These are phyloP conservation scores for Selaginella tamariscina DNA, from an alignment of 75 land plant species.

Conservation along the genomic window DNA sequence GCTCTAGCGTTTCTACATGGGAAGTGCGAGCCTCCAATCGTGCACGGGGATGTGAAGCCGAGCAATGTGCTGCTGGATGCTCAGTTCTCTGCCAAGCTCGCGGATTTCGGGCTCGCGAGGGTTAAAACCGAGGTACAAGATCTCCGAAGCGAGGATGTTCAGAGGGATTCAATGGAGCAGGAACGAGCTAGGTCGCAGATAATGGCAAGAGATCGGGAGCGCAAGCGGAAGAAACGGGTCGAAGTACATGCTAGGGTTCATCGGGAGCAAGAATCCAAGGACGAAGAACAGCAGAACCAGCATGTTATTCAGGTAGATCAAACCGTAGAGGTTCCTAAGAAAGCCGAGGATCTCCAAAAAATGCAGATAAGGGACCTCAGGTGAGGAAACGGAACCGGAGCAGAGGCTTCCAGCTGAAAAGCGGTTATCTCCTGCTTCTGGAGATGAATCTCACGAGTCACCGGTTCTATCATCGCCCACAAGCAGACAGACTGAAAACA, in stretches of 20 bases:
- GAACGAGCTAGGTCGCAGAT: conserved; percentile 22
- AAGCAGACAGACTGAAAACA: background rate
- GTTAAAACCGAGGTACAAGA: conserved; percentile 29
- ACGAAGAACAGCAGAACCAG: too few species aligned
- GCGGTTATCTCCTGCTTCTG: too few species aligned
- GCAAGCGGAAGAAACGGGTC: conserved; percentile 2
- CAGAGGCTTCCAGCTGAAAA: too few species aligned
- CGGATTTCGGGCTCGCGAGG: conserved; percentile 85
- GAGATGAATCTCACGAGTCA: background rate
- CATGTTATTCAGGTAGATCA: background rate
- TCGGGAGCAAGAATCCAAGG: background rate
- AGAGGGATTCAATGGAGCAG: conserved; percentile 21
- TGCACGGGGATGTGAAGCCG: conserved; percentile 95
- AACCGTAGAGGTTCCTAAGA: conserved; percentile 5
- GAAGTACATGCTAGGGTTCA: background rate
- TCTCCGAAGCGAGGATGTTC: conserved; percentile 13
- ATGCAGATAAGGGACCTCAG: too few species aligned
- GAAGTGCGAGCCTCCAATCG: conserved; percentile 62
- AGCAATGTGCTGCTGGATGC: conserved; percentile 72
- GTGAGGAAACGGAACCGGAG: too few species aligned
- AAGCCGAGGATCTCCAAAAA: conserved; percentile 15
- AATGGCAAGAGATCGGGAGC: conserved; percentile 18
- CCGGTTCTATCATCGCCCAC: background rate
- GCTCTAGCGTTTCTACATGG: conserved; percentile 55
- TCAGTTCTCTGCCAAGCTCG: conserved; percentile 50